Conservation (phyloP, 2,329 filamentous ascomycete species). For the Teratosphaeria zuluensis region DNA sequence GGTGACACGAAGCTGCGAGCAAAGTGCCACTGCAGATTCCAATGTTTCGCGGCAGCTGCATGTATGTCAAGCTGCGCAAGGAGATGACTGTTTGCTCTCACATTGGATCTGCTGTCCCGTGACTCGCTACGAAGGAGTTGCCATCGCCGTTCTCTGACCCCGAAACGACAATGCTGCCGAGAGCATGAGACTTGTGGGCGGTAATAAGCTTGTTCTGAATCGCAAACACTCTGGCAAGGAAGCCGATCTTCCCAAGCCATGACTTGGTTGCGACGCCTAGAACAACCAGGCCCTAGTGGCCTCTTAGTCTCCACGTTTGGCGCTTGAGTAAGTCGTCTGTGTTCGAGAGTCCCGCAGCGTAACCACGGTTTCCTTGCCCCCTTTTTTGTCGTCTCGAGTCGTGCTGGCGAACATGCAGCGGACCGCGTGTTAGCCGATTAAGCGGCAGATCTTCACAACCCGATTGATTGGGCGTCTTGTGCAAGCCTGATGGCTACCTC, state of each 20-base stretch:
- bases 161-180: background rate
- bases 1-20: background rate
- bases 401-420: background rate
- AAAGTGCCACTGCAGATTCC: background rate
- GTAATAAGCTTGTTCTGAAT: background rate
- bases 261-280: background rate
- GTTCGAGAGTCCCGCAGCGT: background rate
- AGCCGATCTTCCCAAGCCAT: background rate
- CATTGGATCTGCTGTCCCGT: background rate
- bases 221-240: background rate
- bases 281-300: background rate
- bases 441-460: background rate
- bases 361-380: background rate
- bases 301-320: background rate
- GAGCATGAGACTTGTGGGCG: background rate
- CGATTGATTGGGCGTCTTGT: background rate
- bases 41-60: background rate
- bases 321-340: background rate
- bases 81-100: background rate
- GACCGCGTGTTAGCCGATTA: background rate
- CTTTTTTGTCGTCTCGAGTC: background rate
- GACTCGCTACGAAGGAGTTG: background rate
- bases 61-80: background rate
- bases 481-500: background rate
- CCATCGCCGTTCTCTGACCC: background rate